Percentiles rank a stretch among this genome's conserved stretches.
phyloP scores from a whole-genome alignment of 805 yeast species.

The Pichia membranifaciens region DNA sequence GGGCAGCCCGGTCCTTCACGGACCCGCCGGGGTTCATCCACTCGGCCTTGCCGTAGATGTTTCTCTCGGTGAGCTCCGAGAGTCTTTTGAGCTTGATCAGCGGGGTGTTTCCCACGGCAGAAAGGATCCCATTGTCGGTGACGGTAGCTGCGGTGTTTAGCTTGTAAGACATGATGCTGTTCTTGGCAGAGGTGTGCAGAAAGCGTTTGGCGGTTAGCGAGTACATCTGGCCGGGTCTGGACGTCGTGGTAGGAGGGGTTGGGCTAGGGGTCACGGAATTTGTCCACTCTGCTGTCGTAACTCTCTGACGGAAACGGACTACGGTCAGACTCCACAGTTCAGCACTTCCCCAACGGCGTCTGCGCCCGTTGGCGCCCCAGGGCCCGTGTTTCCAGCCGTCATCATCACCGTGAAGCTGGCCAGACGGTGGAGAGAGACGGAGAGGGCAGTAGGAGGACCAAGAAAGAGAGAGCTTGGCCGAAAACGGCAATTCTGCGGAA shows the following conservation, averaged over 20 bases:
- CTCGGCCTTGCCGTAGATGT: conserved; percentile 86
- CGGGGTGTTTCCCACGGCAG: conserved; percentile 93
- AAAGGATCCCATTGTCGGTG: conserved; percentile 62
- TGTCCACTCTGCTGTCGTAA: too few species aligned
- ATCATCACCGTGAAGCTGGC: too few species aligned
- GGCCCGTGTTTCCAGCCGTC: too few species aligned
- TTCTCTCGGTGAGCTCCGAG: conserved; percentile 56
- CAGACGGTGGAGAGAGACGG: too few species aligned
- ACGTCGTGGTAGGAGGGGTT: neutral
- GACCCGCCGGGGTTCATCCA: conserved; percentile 93
- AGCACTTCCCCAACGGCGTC: too few species aligned
- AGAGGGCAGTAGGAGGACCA: too few species aligned
- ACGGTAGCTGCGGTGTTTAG: conserved; percentile 59
- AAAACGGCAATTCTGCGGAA: neutral
- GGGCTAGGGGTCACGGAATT: too few species aligned
- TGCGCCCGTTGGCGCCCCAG: too few species aligned
- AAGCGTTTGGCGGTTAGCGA: conserved; percentile 10
- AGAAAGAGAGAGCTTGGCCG: neutral
- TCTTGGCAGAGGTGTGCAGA: conserved; percentile 9
- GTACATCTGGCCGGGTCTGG: conserved; percentile 1
- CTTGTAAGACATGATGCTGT: conserved; percentile 18
- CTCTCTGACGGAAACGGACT: too few species aligned
- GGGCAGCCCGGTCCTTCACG: conserved; percentile 86
- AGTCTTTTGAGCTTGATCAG: conserved; percentile 55
- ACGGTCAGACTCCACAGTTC: too few species aligned